Conservation (phyloP, 1,284 basidiomycete species). For the Rhodotorula sp. region DNA sequence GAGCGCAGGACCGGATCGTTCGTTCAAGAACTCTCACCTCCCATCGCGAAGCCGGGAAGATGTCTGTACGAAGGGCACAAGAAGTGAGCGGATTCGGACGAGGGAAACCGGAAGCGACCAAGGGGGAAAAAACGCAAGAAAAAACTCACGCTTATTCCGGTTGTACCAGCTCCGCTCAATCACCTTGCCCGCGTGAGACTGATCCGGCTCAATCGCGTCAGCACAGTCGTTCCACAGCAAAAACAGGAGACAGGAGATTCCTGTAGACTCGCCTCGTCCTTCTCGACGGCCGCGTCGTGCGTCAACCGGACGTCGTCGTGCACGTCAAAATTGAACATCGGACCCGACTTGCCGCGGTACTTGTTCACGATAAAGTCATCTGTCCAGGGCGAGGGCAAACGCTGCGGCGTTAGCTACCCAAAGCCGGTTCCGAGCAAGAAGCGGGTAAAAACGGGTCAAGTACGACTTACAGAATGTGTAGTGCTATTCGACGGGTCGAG, state of each 20-base stretch:
- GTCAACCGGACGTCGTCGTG: conserved; percentile 95
- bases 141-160: conserved; percentile 66
- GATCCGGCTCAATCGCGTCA: background rate
- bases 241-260: background rate
- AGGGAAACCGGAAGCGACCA: background rate
- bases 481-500: conserved; percentile 61
- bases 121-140: background rate
- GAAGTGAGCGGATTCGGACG: background rate
- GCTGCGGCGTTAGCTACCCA: background rate
- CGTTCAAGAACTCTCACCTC: conserved; percentile 18
- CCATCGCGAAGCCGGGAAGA: conserved; percentile 42
- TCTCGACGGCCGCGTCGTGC: conserved; percentile 93
- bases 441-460: too few species aligned
- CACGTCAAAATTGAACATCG: conserved; percentile 98
- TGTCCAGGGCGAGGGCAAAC: background rate
- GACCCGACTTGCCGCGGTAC: conserved; percentile 95
- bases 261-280: conserved; percentile 66
- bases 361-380: conserved; percentile 91
- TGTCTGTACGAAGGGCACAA: conserved; percentile 19
- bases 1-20: background rate
- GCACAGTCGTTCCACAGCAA: background rate
- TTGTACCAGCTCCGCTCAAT: conserved; percentile 96
- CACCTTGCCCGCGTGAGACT: conserved; percentile 95
- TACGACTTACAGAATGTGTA: conserved; percentile 71
- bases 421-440: background rate